phyloP scores from a whole-genome alignment of 495 filamentous ascomycete genomes.

The Talaromyces liani region DNA sequence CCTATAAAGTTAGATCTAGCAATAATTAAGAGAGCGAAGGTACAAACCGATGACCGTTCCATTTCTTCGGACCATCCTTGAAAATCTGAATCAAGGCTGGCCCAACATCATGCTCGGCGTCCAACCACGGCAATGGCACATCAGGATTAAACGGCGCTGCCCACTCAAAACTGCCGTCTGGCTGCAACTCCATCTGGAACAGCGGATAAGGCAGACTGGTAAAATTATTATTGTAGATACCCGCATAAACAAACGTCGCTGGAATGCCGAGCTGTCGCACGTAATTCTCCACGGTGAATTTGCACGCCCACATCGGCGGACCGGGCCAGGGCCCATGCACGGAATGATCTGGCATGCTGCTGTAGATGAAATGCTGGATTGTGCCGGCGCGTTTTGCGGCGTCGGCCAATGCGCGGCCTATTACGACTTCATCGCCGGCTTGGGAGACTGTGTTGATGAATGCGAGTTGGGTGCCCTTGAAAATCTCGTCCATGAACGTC shows the following conservation, averaged over 20 bases:
- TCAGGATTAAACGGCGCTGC: slow-evolving; percentile 89
- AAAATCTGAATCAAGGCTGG: slow-evolving; percentile 92
- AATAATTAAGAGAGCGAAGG: background rate
- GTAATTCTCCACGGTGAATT: slow-evolving; percentile 87
- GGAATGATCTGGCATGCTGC: slow-evolving; percentile 92
- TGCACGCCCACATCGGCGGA: slow-evolving; percentile 84
- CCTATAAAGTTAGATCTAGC: slow-evolving; percentile 31
- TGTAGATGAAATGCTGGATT: slow-evolving; percentile 89
- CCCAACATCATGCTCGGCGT: slow-evolving; percentile 94
- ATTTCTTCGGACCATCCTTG: slow-evolving; percentile 83
- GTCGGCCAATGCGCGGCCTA: slow-evolving; percentile 80
- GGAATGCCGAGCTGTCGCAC: slow-evolving; percentile 75
- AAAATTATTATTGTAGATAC: slow-evolving; percentile 99
- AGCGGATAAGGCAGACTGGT: slow-evolving; percentile 87
- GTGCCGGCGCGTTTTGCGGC: slow-evolving; percentile 73
- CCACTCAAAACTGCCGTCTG: slow-evolving; percentile 85
- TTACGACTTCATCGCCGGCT: slow-evolving; percentile 86
- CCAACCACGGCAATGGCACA: slow-evolving; percentile 86
- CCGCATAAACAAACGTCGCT: slow-evolving; percentile 88
- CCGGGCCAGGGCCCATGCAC: slow-evolving; percentile 69
- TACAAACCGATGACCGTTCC: slow-evolving; percentile 72
- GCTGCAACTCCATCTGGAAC: slow-evolving; percentile 82
- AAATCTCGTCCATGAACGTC: slow-evolving; percentile 65
- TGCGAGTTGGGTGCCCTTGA: slow-evolving; percentile 74
- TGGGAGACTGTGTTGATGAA: slow-evolving; percentile 97